phyloP scores from a whole-genome alignment of 306 rosid genomes.

The Senna siamea region DNA sequence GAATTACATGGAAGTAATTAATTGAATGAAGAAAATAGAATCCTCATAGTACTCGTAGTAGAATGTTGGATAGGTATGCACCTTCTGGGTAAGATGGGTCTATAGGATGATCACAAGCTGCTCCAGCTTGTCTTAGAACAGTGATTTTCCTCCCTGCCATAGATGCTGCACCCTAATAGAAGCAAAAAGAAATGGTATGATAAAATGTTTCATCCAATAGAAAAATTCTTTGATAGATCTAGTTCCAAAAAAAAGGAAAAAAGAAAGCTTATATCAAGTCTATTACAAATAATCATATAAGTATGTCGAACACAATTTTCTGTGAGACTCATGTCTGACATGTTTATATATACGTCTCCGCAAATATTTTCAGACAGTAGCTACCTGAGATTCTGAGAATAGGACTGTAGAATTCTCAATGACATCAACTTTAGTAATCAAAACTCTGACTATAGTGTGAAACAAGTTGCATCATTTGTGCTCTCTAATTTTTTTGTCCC shows the following conservation, averaged over 20 bases:
- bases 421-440: not conserved
- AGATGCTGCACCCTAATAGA: constrained; percentile 73
- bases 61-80: constrained; percentile 70
- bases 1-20: constrained; percentile 9
- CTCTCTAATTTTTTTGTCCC: too few relatives aligned
- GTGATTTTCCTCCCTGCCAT: constrained; percentile 74
- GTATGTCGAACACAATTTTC: not conserved
- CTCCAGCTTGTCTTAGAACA: constrained; percentile 69
- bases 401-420: not conserved
- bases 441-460: not conserved
- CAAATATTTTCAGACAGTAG: not conserved
- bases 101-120: constrained; percentile 82
- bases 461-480: too few relatives aligned
- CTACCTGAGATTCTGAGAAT: not conserved
- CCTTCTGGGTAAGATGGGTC: constrained; percentile 95
- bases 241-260: not conserved
- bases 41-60: constrained; percentile 65
- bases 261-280: not conserved
- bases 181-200: not conserved
- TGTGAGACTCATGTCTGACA: not conserved
- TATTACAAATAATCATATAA: not conserved
- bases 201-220: not conserved
- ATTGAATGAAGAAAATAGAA: constrained; percentile 11
- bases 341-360: not conserved
- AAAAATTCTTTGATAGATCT: not conserved